Conservation (phyloP, 192 early-diverging fungal species). For the Funneliformis geosporum region DNA sequence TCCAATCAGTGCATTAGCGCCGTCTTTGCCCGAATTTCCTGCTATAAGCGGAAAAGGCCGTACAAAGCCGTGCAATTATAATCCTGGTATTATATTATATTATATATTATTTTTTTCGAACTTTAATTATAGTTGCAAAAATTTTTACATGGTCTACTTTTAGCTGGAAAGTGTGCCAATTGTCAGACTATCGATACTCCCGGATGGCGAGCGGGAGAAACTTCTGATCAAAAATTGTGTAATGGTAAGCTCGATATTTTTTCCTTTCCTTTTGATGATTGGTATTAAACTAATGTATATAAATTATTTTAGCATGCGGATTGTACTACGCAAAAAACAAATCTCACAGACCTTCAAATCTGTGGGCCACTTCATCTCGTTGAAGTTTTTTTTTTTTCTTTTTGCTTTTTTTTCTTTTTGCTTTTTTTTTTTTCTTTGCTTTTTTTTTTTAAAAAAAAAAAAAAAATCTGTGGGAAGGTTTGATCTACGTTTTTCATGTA, state of each 20-base stretch:
- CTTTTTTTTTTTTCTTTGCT: too few relatives aligned
- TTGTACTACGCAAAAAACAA: constrained; percentile 18
- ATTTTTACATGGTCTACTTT: neutral
- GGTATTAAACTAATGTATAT: neutral
- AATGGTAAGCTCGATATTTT: constrained; percentile 18
- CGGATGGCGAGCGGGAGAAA: constrained; percentile 34
- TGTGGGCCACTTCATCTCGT: constrained; percentile 9
- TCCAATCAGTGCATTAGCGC: constrained; percentile 1
- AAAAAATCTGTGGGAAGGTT: neutral
- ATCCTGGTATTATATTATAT: constrained; percentile 8
- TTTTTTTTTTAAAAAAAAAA: neutral
- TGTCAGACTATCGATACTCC: constrained; percentile 30
- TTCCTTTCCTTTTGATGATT: neutral
- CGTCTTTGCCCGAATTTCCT: neutral
- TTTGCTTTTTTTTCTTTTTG: neutral
- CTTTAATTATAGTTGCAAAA: neutral
- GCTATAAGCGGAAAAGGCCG: neutral
- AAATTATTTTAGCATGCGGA: constrained; percentile 24
- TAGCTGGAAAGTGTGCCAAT: constrained; percentile 29
- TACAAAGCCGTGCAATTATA: constrained; percentile 20
- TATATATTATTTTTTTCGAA: neutral
- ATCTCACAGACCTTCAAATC: constrained; percentile 13
- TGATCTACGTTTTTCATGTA: neutral
- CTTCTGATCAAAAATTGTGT: constrained; percentile 32
- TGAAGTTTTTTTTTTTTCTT: neutral